phyloP scores from a whole-genome alignment of 2,329 filamentous ascomycete genomes.

The Xylariaceae sp. region DNA sequence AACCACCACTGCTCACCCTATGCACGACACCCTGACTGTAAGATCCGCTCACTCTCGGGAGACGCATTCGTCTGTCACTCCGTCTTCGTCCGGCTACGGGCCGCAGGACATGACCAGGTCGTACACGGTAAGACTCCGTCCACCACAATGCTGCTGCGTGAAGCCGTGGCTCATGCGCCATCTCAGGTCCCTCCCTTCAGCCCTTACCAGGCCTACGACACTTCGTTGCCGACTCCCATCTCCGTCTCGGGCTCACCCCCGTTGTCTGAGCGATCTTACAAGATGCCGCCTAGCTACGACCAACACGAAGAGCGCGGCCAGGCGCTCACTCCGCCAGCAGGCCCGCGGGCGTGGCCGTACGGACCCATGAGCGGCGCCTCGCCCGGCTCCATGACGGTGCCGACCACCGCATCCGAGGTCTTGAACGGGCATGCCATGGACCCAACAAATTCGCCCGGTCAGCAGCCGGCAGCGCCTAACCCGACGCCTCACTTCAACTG shows the following conservation, averaged over 20 bases:
- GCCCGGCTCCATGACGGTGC: slow-evolving; percentile 38
- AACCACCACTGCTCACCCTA: slow-evolving; percentile 19
- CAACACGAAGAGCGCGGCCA: slow-evolving; percentile 36
- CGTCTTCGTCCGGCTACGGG: slow-evolving; percentile 23
- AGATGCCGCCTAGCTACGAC: slow-evolving; percentile 37
- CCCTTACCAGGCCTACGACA: slow-evolving; percentile 36
- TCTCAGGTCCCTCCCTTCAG: slow-evolving; percentile 28
- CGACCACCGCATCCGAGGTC: slow-evolving; percentile 34
- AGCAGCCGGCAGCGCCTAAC: slow-evolving; percentile 29
- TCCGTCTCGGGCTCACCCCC: slow-evolving; percentile 45
- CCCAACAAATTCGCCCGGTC: slow-evolving; percentile 27
- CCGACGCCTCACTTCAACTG: slow-evolving; percentile 31
- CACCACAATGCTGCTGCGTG: neutral
- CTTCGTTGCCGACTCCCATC: slow-evolving; percentile 46
- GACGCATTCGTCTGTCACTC: slow-evolving; percentile 17
- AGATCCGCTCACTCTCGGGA: slow-evolving; percentile 9
- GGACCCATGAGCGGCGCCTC: slow-evolving; percentile 32
- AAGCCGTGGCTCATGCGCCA: slow-evolving; percentile 3
- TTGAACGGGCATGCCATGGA: slow-evolving; percentile 37
- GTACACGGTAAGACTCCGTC: slow-evolving; percentile 18
- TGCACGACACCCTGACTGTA: slow-evolving; percentile 20
- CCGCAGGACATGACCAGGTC: slow-evolving; percentile 23
- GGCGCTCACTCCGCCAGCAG: slow-evolving; percentile 44
- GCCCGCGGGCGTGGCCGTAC: slow-evolving; percentile 42
- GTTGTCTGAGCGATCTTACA: slow-evolving; percentile 37